phyloP scores from a whole-genome alignment of 2,329 filamentous ascomycete genomes.

The Alternaria angustiovoidea region DNA sequence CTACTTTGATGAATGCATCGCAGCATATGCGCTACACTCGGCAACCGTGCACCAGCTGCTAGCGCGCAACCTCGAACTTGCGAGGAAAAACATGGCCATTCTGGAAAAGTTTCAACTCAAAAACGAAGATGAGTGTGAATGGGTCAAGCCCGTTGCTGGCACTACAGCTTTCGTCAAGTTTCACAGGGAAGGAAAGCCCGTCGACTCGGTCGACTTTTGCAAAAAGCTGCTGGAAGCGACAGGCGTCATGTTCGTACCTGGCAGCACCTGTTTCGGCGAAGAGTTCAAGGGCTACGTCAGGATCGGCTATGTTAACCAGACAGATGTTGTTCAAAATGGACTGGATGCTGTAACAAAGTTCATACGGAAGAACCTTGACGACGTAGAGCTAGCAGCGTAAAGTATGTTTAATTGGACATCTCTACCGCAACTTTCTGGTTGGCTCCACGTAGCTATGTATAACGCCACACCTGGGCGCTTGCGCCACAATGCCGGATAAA shows the following conservation, averaged over 20 bases:
- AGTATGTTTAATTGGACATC: background rate
- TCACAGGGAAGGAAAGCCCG: constrained; percentile 64
- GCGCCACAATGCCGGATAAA: background rate
- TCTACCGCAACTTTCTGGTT: background rate
- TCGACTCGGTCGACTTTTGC: constrained; percentile 79
- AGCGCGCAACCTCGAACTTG: constrained; percentile 70
- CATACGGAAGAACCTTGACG: constrained; percentile 64
- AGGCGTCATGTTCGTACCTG: constrained; percentile 78
- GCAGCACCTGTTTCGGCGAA: constrained; percentile 75
- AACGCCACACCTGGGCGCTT: background rate
- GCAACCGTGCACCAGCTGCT: constrained; percentile 70
- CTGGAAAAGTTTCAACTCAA: constrained; percentile 73
- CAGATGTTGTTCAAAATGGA: constrained; percentile 71
- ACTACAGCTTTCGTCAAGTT: constrained; percentile 83
- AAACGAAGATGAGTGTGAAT: constrained; percentile 70
- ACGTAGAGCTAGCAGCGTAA: constrained; percentile 52
- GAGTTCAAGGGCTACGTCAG: constrained; percentile 77
- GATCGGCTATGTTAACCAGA: constrained; percentile 78
- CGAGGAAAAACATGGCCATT: constrained; percentile 70
- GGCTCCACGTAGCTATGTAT: background rate
- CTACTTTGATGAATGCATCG: constrained; percentile 81
- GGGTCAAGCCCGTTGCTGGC: constrained; percentile 78
- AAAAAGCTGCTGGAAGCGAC: constrained; percentile 71
- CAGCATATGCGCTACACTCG: constrained; percentile 74
- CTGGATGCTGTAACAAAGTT: constrained; percentile 65